A percentile compares a stretch with the other conserved stretches of the same genome.
Evolutionary conservation across 2,329 filamentous ascomycete genomes (phyloP).

Genomic region (Elsinoe ampelina): DNA sequence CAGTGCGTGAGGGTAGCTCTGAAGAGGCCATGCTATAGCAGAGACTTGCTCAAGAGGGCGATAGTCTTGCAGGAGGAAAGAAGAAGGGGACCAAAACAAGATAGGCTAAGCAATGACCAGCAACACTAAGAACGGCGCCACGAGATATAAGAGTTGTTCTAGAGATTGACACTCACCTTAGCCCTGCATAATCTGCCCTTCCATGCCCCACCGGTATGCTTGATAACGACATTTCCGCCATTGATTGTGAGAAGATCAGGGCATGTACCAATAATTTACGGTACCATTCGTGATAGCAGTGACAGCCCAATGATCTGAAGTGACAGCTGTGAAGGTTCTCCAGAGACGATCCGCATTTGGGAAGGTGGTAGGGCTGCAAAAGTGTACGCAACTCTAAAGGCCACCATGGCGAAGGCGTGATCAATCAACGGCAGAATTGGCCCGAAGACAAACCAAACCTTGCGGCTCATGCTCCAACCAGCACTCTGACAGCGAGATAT

Average conservation of each 20-base stretch:
- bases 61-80: neutral
- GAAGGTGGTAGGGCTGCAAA: constrained; percentile 1
- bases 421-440: neutral
- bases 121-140: neutral
- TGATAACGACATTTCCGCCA: neutral
- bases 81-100: neutral
- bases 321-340: neutral
- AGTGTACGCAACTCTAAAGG: neutral
- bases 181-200: neutral
- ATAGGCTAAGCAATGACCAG: neutral
- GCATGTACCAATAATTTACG: neutral
- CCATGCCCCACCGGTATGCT: neutral
- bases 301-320: neutral
- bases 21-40: neutral
- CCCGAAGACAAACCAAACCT: neutral
- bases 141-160: neutral
- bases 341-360: neutral
- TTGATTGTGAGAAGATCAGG: neutral
- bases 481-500: too few relatives aligned
- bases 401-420: neutral
- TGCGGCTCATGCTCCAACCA: neutral
- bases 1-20: neutral
- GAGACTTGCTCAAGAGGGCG: neutral
- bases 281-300: neutral
- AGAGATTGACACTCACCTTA: neutral